Percentiles rank a stretch among this genome's conserved stretches.
These are phyloP conservation scores for Plasmopara viticola DNA, from an alignment of 352 stramenopile species.

Conservation along the genomic window DNA sequence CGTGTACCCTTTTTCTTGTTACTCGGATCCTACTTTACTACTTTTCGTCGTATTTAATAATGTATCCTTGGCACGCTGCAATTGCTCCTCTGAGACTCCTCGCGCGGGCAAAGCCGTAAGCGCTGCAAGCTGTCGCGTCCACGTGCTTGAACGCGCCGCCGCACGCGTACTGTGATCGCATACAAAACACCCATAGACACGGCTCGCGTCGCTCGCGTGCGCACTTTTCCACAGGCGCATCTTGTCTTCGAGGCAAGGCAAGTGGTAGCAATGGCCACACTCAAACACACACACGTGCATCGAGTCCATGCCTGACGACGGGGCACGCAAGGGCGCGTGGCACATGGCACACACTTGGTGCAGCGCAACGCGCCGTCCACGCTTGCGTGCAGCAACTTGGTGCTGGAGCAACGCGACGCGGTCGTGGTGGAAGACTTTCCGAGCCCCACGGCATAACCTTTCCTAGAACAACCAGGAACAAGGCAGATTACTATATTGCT, in stretches of 20 bases:
- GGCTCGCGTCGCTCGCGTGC: slow-evolving; percentile 37
- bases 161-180: slow-evolving; percentile 73
- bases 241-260: slow-evolving; percentile 76
- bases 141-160: slow-evolving; percentile 35
- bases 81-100: slow-evolving; percentile 60
- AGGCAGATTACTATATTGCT: no score
- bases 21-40: slow-evolving; percentile 8
- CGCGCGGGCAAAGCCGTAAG: slow-evolving; percentile 29
- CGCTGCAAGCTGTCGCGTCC: slow-evolving; percentile 37
- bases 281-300: slow-evolving; percentile 75
- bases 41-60: slow-evolving; percentile 23
- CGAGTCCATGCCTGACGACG: slow-evolving; percentile 39
- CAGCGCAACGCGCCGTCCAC: slow-evolving; percentile 47
- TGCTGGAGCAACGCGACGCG: slow-evolving; percentile 60
- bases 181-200: slow-evolving; percentile 68
- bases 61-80: slow-evolving; percentile 70
- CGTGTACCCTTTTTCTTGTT: background rate
- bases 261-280: slow-evolving; percentile 77
- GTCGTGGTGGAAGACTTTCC: slow-evolving; percentile 75
- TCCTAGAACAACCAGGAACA: slow-evolving; percentile 27
- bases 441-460: slow-evolving; percentile 70
- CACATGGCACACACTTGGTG: slow-evolving; percentile 66
- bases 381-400: slow-evolving; percentile 58
- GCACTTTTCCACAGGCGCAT: slow-evolving; percentile 84
- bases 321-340: slow-evolving; percentile 43